Evolutionary conservation across 192 early-diverging fungal genomes (phyloP), one percentile per base, ranked within the genome.

Genomic region (Backusella sp.): DNA sequence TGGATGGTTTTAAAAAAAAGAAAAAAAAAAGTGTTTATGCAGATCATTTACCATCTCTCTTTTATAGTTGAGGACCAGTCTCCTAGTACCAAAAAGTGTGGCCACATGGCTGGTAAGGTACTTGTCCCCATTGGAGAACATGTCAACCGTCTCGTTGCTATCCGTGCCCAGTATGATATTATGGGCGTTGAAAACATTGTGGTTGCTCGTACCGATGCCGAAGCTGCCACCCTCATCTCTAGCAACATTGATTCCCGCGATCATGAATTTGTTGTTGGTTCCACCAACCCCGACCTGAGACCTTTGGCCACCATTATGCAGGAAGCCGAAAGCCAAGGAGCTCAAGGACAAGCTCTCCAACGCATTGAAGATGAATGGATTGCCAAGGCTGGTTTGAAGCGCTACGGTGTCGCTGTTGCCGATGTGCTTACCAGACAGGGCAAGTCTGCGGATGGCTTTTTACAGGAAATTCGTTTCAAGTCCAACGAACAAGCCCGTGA

Each of bases 41-140:
- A 44, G 14, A 6, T 34, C 26, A 23, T 46, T 41, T 11, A 56
- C 28, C 34, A 67, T 76, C 19, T 65, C 35, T 70, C 1, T 42
- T 36, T 74, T 70, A 34, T 36, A 79, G 80, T 94, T 53, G 95
- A 97, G 84, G 95, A 97, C 86, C 95, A 97, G 84, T 92, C 94
- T 41, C 92, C 97, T 28, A 93, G 94, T 77, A 97, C 95, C 79
- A 99, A 99, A 82, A 99, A 99, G 90, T 99, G 97, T 83, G 97
- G 97, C 21, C 97, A 99, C 85, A 99, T 99, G 97, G 97, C 96
- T 65, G 97, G 97, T 66, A 99, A 99, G 84, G 97, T 99, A 35
- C 84, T 99, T n/a, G 97, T 99, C 6, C 97, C 97, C 23, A 95
- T 98, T 44, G 93, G 92, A 3, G 96, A 99, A 86, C 97, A 99